Percentiles rank a stretch among this genome's conserved stretches.
Conservation (phyloP, 176 grass and related monocot species). For the Elymus sibiricus region DNA sequence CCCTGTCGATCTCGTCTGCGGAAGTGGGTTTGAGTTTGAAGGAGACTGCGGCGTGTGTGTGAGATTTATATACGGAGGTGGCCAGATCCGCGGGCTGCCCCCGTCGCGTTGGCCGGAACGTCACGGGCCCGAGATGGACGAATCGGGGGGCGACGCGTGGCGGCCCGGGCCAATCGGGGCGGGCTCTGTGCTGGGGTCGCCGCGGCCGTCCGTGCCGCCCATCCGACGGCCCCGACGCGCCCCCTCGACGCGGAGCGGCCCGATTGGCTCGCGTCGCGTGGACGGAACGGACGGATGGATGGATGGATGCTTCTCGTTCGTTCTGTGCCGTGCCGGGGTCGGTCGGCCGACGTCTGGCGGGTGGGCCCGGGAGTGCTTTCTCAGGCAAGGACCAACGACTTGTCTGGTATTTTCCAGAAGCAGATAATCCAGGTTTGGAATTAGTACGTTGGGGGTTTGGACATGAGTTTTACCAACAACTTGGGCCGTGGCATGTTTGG, state of each 20-base stretch:
- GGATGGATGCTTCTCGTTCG: background rate
- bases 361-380: background rate
- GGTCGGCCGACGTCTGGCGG: background rate
- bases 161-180: constrained; percentile 18
- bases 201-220: constrained; percentile 15
- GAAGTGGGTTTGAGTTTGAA: background rate
- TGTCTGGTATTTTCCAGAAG: background rate
- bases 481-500: background rate
- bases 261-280: background rate
- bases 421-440: background rate
- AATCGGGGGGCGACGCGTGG: background rate
- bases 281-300: background rate
- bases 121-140: constrained; percentile 42
- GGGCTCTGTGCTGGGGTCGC: constrained; percentile 34
- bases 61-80: constrained; percentile 37
- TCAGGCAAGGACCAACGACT: background rate
- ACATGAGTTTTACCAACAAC: background rate
- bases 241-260: background rate
- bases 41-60: background rate
- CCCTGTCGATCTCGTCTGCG: background rate
- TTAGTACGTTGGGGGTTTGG: background rate
- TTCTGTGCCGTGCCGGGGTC: background rate
- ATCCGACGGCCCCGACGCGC: constrained; percentile 6
- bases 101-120: constrained; percentile 39
- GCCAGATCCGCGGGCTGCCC: background rate